Evolutionary conservation across 2,329 filamentous ascomycete species (phyloP).

Genomic region (Xylaria sp.): DNA sequence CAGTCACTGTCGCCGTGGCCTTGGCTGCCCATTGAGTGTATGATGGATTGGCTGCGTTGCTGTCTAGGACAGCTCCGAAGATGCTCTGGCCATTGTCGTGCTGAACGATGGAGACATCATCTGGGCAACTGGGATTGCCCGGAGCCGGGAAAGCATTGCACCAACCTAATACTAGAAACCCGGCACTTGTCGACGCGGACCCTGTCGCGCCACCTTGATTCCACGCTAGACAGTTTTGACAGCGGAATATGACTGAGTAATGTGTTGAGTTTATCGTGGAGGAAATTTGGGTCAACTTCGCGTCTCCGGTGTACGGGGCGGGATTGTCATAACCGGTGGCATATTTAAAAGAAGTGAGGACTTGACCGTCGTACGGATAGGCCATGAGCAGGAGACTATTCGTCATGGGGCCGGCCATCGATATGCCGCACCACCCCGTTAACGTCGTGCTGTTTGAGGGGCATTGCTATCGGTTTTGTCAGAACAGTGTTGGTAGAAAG

Average conservation of each 20-base stretch:
- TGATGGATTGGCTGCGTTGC: constrained; percentile 53
- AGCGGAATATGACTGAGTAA: constrained; percentile 74
- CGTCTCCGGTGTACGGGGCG: constrained; percentile 68
- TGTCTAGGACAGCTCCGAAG: constrained; percentile 59
- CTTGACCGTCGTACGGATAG: constrained; percentile 64
- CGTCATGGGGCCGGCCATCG: constrained; percentile 67
- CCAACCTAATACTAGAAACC: constrained; percentile 64
- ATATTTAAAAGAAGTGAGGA: constrained; percentile 69
- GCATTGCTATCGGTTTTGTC: constrained; percentile 54
- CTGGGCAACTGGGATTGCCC: constrained; percentile 55
- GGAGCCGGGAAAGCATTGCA: constrained; percentile 62
- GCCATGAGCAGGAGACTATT: constrained; percentile 67
- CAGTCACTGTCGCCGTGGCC: constrained; percentile 55
- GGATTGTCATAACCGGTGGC: constrained; percentile 69
- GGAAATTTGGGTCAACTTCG: constrained; percentile 70
- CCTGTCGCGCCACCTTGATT: constrained; percentile 59
- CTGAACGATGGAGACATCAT: constrained; percentile 60
- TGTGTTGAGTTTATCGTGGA: constrained; percentile 66
- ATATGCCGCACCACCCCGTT: constrained; percentile 69
- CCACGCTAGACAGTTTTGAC: constrained; percentile 67
- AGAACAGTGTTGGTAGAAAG: constrained; percentile 6
- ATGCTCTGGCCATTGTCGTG: constrained; percentile 68
- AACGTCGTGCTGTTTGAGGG: constrained; percentile 56
- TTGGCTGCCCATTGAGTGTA: constrained; percentile 59
- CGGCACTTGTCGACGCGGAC: constrained; percentile 57